A percentile compares a stretch with the other conserved stretches of the same genome.
Evolutionary conservation across 2,329 filamentous ascomycete genomes (phyloP).

Genomic region (Mycosphaerella arachidis): DNA sequence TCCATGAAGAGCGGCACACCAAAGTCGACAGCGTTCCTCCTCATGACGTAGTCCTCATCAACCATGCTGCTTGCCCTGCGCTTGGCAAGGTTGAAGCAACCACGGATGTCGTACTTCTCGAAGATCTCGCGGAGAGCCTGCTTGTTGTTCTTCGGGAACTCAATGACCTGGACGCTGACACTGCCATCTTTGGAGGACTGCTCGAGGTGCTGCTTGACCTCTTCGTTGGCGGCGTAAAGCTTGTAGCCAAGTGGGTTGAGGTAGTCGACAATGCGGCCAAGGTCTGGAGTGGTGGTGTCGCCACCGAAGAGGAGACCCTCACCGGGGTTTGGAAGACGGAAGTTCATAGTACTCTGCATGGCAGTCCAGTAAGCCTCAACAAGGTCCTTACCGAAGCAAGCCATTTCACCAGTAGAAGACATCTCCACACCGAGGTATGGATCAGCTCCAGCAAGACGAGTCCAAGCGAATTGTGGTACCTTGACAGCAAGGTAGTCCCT

Average conservation of each 20-base stretch:
- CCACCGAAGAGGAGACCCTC: constrained; percentile 95
- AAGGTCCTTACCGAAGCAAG: constrained; percentile 94
- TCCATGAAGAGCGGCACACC: constrained; percentile 98
- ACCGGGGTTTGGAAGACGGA: constrained; percentile 89
- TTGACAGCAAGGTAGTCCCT: constrained; percentile 94
- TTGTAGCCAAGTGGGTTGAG: constrained; percentile 89
- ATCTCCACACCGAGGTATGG: constrained; percentile 98
- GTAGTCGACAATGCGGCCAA: constrained; percentile 79
- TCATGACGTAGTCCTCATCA: constrained; percentile 97
- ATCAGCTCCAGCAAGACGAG: constrained; percentile 91
- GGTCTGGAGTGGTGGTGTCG: constrained; percentile 64
- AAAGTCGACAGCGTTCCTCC: constrained; percentile 93
- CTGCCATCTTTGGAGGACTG: constrained; percentile 58
- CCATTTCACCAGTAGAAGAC: constrained; percentile 95
- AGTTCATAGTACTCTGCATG: constrained; percentile 97
- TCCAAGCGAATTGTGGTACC: constrained; percentile 99
- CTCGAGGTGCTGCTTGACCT: constrained; percentile 82
- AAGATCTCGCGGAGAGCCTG: constrained; percentile 90
- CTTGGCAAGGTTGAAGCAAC: constrained; percentile 90
- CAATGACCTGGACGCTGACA: constrained; percentile 78
- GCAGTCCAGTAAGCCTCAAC: constrained; percentile 98
- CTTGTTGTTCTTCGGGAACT: constrained; percentile 97
- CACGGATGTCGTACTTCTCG: constrained; percentile 91
- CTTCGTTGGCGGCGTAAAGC: constrained; percentile 76
- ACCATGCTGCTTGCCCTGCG: constrained; percentile 74